Base-by-base conservation (phyloP, 1,284 basidiomycete genomes). In the Ceratobasidium theobromae region DNA sequence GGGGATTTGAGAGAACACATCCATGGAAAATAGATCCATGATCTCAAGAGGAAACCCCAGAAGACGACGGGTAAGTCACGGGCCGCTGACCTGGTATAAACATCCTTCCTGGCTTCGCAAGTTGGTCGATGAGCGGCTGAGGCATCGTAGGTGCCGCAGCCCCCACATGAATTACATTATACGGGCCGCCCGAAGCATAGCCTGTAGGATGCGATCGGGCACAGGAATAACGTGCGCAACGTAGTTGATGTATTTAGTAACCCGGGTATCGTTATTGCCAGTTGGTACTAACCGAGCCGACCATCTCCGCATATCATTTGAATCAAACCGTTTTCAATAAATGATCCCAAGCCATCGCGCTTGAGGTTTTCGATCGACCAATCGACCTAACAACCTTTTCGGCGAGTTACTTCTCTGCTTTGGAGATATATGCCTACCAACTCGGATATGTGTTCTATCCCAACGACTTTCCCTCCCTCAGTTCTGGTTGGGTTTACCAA, bases 141-240 rank as follows among this genome's bases (percentile, higher is more conserved):
- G 95, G 94, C n/a, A 94, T 77, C 0, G 74, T 80, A 0, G 91
- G 88, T 0, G 95, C 88, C 0, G 95, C 95, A 0, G 96, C 96
- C 3, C 96, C 96, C 21, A 98, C 96, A 72, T 99, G 96, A 52
- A 98, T 98, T 0, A 86, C 89, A 70, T 92, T 84, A 74, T 89
- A 97, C 0, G 92, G 93, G 0, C 85, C 93, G 83, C 70, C 62
- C 28, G 54, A 40, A 16, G 70, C 65, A 23, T 76, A 62, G 14
- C 65, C 62, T 60, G 60, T 38, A 18, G 27, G 55, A 23, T 43
- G n/a, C n/a, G n/a, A 46, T 28, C 25, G 35, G n/a, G 18, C 23
- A n/a, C 40, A 38, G 45, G 14, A 45, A 28, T 21, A 16, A 58
- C 28, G n/a, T n/a, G n/a, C n/a, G n/a, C n/a, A n/a, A n/a, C n/a